Evolutionary conservation across 2,329 filamentous ascomycete genomes (phyloP).

Genomic region (Pyricularia grisea): DNA sequence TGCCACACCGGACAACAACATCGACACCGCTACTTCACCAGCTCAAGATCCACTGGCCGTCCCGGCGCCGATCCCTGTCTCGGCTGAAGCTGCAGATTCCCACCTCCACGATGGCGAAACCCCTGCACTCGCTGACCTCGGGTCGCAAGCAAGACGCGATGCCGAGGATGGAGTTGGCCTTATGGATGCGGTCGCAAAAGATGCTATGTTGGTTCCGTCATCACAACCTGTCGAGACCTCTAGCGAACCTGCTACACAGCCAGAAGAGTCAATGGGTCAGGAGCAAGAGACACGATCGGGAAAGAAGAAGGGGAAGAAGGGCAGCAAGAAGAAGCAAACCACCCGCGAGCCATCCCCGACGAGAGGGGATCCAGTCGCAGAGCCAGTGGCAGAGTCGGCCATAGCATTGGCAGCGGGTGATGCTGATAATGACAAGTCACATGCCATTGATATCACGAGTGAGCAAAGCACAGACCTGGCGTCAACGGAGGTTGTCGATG

Average conservation of each 20-base stretch:
- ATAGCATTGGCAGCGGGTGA: background rate
- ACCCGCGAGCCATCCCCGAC: slow-evolving; percentile 6
- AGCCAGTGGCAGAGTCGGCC: slow-evolving; percentile 5
- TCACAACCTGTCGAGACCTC: background rate
- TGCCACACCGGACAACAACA: slow-evolving; percentile 12
- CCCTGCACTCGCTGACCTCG: background rate
- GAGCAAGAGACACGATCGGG: slow-evolving; percentile 14
- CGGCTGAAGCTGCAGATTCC: background rate
- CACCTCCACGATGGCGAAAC: slow-evolving; percentile 6
- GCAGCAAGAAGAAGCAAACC: slow-evolving; percentile 10
- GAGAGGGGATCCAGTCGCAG: slow-evolving; percentile 10
- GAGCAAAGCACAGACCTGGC: background rate
- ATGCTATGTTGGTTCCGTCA: background rate
- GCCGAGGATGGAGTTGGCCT: background rate
- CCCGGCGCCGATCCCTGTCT: slow-evolving; percentile 2
- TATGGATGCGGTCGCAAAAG: background rate
- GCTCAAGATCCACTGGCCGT: slow-evolving; percentile 12
- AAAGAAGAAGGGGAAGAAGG: slow-evolving; percentile 21
- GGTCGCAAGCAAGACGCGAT: background rate
- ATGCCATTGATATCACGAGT: background rate
- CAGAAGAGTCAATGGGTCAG: slow-evolving; percentile 15
- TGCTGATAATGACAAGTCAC: background rate
- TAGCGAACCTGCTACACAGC: background rate
- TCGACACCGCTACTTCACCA: slow-evolving; percentile 17
- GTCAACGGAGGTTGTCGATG: background rate